Evolutionary conservation across 352 stramenopile species (phyloP), one percentile per base, ranked within the genome.

Genomic region (Pythium grandisporangium): DNA sequence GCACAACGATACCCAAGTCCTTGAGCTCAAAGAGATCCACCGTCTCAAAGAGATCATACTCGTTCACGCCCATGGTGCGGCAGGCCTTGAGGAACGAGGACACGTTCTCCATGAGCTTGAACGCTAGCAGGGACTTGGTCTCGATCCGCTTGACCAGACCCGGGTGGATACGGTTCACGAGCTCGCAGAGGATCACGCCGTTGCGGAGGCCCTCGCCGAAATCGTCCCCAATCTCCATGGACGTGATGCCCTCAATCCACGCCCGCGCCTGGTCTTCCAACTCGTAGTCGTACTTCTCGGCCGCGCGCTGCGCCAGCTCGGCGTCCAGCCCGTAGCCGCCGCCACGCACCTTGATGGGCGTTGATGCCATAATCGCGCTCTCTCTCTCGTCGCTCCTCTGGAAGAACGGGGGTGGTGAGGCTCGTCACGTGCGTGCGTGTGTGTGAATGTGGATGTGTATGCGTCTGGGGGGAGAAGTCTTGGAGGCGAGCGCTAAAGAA

Each of bases 71-170:
- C 42, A 96, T 82, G 23, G 60, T 58, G 38, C 82, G 77, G 42
- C 82, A 94, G 12, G 71, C 84, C 45, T 75, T 72, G 45, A 95
- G 48, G 49, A 95, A 96, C 17, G 60, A 57, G 37, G 77, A 84
- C 29, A 96, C 80, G 48, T 95, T 95, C 53, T 96, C 85, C 84
- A 95, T 95, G 42, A 93, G 75, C 70, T 95, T 95, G 65, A 97
- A 97, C 12, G 83, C 74, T 74, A 96, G 87, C 44, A 69, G 86
- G 14, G 81, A 95, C 48, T 89, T 78, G 37, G 57, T 84, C 55
- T 93, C 75, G 25, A 93, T 66, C 49, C 78, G 74, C 45, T 55
- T 58, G 16, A 93, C 63, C 11, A 84, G 42, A 37, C 58, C 59
- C 13, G 74, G 60, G 34, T 89, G 58, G 45, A 95, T 84, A 51